Evolutionary conservation across 2,329 filamentous ascomycete species (phyloP), one percentile per base, ranked within the genome.

Genomic region (Penicillium glabrum): DNA sequence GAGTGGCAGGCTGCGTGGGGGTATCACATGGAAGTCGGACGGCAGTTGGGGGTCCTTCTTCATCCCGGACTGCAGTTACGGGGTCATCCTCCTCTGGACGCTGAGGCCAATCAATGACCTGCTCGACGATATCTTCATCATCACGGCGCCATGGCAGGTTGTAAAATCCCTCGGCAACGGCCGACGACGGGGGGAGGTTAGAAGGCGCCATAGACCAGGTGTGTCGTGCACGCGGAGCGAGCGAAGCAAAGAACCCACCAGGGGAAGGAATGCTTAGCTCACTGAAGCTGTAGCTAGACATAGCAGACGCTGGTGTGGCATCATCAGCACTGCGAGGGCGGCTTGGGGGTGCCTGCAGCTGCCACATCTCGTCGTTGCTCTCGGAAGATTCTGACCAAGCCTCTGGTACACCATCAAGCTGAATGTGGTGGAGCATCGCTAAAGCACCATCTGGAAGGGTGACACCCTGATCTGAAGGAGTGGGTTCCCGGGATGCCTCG

Each of bases 91-190:
- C 66, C 11, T 62, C 54, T 2, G 54, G 72, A 37, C 77, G 78
- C 14, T 81, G 77, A 16, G 72, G 67, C 35, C 86, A 74, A 65
- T 90, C 85, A 29, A 93, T 77, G 31, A 90, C 80, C 46, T 86
- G 88, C 71, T 93, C 89, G 47, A 90, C 76, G 26, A 88, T 70
- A 7, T 77, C 70, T 16, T 76, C 74, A 46, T 76, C 61, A 50
- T 79, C 72, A 23, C 76, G 75, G 62, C 80, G 82, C 88, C 92
- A 97, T 3, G 93, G 92, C 27, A 89, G 83, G 61, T 89, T 87
- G 77, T 98, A 98, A 69, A 97, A 98, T 61, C 89, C 86, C 71
- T 96, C 91, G 10, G 93, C 93, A n/a, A 89, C 92, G 29, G 91
- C 91, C 1, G 93, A 96, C 0, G 91, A 93, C 1, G 92, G 92